Evolutionary conservation across 176 grass and related monocot species (phyloP).

Genomic region (Leersia perrieri): DNA sequence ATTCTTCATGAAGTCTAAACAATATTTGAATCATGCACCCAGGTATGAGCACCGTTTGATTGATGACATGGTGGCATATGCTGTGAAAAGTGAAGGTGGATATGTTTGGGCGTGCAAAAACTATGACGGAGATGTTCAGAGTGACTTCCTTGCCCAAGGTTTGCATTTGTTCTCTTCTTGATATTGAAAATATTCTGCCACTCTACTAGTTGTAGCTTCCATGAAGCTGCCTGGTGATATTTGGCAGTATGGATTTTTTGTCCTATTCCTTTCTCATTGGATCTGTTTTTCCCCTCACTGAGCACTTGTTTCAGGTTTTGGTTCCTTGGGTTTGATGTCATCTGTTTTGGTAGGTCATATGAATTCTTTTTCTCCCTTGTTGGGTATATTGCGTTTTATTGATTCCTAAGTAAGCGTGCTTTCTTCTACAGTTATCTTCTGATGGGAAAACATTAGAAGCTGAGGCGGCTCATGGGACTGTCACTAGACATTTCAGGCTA

Average conservation of each 20-base stretch:
- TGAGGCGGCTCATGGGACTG: conserved; percentile 97
- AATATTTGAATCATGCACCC: conserved; percentile 23
- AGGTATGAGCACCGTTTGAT: conserved; percentile 99
- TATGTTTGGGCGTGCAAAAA: conserved; percentile 99
- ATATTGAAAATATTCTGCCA: background rate
- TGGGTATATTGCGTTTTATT: conserved; percentile 16
- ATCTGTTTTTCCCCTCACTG: conserved; percentile 3
- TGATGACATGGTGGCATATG: conserved; percentile 99
- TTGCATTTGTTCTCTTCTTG: conserved; percentile 19
- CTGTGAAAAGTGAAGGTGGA: conserved; percentile 92
- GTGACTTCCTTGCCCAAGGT: conserved; percentile 98
- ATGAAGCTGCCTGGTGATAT: conserved; percentile 19
- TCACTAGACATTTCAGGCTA: conserved; percentile 88
- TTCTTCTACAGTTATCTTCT: conserved; percentile 76
- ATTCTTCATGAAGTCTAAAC: background rate
- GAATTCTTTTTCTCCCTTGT: conserved; percentile 21
- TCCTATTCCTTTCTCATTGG: background rate
- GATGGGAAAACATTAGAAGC: conserved; percentile 96
- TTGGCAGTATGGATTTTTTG: background rate
- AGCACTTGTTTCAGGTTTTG: conserved; percentile 74
- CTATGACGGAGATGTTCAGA: conserved; percentile 98
- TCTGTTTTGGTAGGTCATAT: conserved; percentile 67
- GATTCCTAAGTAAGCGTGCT: conserved; percentile 1
- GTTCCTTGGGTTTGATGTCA: conserved; percentile 90
- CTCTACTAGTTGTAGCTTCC: background rate